Conservation (phyloP, 495 filamentous ascomycete genomes). For the Penicillium egyptiacum region DNA sequence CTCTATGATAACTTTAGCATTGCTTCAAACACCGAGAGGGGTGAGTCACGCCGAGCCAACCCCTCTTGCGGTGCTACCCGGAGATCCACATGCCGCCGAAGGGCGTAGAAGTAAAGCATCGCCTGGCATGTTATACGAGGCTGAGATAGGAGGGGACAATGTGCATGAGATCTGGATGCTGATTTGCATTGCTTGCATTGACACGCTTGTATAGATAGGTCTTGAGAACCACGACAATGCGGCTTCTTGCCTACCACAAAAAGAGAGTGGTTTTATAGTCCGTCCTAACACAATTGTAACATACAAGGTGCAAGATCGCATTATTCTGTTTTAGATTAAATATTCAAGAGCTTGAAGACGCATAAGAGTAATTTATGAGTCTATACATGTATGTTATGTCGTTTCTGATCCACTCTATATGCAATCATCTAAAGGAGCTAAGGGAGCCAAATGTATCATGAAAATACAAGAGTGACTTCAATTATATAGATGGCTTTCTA, state of each 20-base stretch:
- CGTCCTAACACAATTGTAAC: background rate
- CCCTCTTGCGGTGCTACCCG: slow-evolving; percentile 1
- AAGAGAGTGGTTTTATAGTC: background rate
- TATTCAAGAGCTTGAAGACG: too few species aligned
- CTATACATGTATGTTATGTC: too few species aligned
- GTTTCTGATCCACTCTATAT: too few species aligned
- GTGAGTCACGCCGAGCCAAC: slow-evolving; percentile 11
- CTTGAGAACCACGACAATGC: background rate
- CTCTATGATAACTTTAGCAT: background rate
- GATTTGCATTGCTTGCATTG: background rate
- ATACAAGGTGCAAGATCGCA: background rate
- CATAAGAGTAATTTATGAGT: too few species aligned
- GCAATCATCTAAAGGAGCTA: too few species aligned
- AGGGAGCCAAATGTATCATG: too few species aligned
- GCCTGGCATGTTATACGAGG: background rate
- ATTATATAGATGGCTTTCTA: too few species aligned
- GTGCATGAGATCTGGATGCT: background rate
- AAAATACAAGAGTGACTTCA: too few species aligned
- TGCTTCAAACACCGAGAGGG: background rate
- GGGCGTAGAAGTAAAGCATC: background rate
- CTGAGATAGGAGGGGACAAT: background rate
- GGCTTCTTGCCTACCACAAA: background rate
- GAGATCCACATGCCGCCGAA: slow-evolving; percentile 12
- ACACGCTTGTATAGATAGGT: background rate
- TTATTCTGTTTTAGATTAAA: background rate